Evolutionary conservation across 1,284 basidiomycete species (phyloP).

Genomic region (Papiliotrema flavescens): DNA sequence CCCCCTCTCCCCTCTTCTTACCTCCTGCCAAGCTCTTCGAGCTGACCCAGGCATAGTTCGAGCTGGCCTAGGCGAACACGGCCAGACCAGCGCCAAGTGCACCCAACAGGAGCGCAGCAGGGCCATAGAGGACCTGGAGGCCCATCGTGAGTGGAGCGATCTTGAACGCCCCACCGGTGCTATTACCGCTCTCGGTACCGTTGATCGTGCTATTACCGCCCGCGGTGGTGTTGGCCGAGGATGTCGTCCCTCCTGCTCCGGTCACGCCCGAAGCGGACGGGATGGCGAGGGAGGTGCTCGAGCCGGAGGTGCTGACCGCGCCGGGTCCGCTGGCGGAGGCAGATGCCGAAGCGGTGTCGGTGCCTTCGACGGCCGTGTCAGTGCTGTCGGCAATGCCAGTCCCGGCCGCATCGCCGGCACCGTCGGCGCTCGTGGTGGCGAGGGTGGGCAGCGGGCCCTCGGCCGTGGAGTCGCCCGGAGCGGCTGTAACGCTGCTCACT

Average conservation of each 20-base stretch:
- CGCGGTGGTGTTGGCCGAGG: no score
- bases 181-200: neutral
- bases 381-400: neutral
- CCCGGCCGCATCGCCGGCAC: neutral
- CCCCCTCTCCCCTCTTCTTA: no score
- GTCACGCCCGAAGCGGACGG: no score
- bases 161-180: neutral
- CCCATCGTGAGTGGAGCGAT: slow-evolving; percentile 3
- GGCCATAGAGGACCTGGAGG: slow-evolving; percentile 8
- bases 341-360: neutral
- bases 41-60: neutral
- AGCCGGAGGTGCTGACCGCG: neutral
- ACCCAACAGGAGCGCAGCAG: slow-evolving; percentile 13
- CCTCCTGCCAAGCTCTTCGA: no score
- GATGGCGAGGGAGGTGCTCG: no score
- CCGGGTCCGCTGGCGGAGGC: neutral
- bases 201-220: neutral
- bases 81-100: slow-evolving; percentile 20
- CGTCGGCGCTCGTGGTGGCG: neutral
- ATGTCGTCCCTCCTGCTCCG: no score
- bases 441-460: neutral
- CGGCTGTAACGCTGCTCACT: neutral
- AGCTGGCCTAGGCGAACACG: slow-evolving; percentile 12
- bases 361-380: neutral
- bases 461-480: slow-evolving; percentile 1